Conservation (phyloP, 768 basidiomycete species). For the Mycena rosella region DNA sequence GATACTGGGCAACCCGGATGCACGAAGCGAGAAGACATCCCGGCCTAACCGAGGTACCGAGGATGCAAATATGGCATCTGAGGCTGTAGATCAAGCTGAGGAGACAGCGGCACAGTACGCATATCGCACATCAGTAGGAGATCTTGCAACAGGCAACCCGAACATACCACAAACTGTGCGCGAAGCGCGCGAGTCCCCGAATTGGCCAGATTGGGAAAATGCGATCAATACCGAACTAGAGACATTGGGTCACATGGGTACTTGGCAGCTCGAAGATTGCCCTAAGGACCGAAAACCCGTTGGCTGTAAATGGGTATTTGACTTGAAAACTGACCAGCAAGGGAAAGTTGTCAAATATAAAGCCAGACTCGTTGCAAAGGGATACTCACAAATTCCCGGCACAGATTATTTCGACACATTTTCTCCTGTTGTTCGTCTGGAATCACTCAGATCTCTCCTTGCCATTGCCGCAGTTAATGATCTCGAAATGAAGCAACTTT, state of each 20-base stretch:
- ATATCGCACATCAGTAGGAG: neutral
- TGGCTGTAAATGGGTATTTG: no score
- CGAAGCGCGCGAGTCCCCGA: conserved; percentile 1
- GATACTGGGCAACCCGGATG: neutral
- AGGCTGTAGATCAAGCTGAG: neutral
- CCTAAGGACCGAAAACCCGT: conserved; percentile 5
- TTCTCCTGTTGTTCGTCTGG: conserved; percentile 6
- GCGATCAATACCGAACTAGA: conserved; percentile 5
- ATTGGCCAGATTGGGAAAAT: conserved; percentile 4
- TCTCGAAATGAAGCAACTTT: conserved; percentile 10
- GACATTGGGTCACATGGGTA: neutral
- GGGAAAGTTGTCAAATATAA: conserved; percentile 1
- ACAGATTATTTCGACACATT: conserved; percentile 23
- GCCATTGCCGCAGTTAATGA: conserved; percentile 5
- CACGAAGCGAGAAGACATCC: neutral
- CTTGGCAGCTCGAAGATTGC: conserved; percentile 6
- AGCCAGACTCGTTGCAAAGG: conserved; percentile 11
- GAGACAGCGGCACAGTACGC: neutral
- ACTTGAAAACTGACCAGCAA: conserved; percentile 1
- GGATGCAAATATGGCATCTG: neutral
- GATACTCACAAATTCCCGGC: no score
- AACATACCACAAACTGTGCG: neutral
- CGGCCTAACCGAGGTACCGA: neutral
- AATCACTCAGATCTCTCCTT: neutral
- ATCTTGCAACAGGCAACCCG: neutral